phyloP scores from a whole-genome alignment of 192 early-diverging fungal species.

The Backusella tuberculispora region DNA sequence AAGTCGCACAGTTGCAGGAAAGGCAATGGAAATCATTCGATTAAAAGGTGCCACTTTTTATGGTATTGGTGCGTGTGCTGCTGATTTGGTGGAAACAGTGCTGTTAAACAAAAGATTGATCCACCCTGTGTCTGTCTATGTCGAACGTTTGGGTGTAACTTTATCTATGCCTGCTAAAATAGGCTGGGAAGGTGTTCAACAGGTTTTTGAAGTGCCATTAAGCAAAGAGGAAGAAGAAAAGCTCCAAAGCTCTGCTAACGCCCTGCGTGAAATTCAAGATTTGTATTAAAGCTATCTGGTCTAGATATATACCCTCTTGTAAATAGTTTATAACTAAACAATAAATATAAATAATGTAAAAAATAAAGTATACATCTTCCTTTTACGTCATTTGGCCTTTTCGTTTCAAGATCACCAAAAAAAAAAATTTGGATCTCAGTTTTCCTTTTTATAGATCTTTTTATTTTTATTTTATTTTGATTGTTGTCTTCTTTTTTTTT shows the following conservation, averaged over 20 bases:
- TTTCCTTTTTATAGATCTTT: constrained; percentile 5
- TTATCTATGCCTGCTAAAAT: constrained; percentile 63
- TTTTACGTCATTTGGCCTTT: constrained; percentile 10
- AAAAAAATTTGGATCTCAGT: constrained; percentile 1
- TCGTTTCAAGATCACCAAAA: constrained; percentile 12
- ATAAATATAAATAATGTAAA: neutral
- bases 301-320: neutral
- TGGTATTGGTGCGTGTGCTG: constrained; percentile 63
- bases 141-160: constrained; percentile 53
- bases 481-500: constrained; percentile 23
- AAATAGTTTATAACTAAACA: neutral
- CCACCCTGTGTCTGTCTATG: constrained; percentile 56
- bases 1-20: constrained; percentile 52
- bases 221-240: constrained; percentile 48
- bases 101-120: constrained; percentile 61
- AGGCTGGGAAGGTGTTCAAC: constrained; percentile 55
- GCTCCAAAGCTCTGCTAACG: constrained; percentile 50
- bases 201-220: constrained; percentile 53
- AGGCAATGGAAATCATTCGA: constrained; percentile 68
- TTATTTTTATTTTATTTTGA: constrained; percentile 19
- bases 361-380: neutral
- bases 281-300: neutral
- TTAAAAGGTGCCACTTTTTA: constrained; percentile 69
- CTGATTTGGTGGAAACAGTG: constrained; percentile 55
- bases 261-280: constrained; percentile 50